phyloP scores from a whole-genome alignment of 768 basidiomycete genomes.

The Kwoniella dejecticola region DNA sequence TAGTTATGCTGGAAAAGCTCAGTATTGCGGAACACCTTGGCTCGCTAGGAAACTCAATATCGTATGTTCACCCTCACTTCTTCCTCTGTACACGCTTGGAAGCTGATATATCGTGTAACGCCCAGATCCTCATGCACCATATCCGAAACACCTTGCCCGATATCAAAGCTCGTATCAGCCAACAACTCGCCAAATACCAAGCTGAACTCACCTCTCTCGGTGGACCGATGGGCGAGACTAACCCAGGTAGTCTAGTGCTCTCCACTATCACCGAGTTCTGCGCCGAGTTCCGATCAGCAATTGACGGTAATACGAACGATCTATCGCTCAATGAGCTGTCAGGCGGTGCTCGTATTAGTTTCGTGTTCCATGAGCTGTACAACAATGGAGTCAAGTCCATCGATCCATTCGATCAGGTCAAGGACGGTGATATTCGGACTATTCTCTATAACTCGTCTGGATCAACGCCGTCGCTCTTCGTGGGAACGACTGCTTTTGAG shows the following conservation, averaged over 20 bases:
- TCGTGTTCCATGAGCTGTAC: constrained; percentile 98
- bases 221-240: constrained; percentile 79
- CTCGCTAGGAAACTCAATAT: constrained; percentile 92
- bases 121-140: constrained; percentile 96
- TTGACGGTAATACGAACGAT: constrained; percentile 97
- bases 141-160: constrained; percentile 97
- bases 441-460: constrained; percentile 99
- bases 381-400: constrained; percentile 93
- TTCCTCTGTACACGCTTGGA: neutral
- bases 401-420: constrained; percentile 98
- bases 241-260: constrained; percentile 87
- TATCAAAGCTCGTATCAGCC: constrained; percentile 92
- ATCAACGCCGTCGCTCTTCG: constrained; percentile 92
- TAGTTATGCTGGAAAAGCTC: constrained; percentile 88
- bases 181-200: constrained; percentile 84
- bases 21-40: constrained; percentile 96
- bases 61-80: constrained; percentile 59
- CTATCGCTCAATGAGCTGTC: constrained; percentile 91
- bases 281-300: constrained; percentile 90
- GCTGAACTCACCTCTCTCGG: constrained; percentile 81
- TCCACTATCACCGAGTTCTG: constrained; percentile 99
- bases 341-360: constrained; percentile 98
- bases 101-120: neutral
- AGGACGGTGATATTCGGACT: constrained; percentile 95
- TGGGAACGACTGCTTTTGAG: constrained; percentile 95